Base-by-base conservation (phyloP, 345 rosid genomes). In the Noccaea bulbosa region DNA sequence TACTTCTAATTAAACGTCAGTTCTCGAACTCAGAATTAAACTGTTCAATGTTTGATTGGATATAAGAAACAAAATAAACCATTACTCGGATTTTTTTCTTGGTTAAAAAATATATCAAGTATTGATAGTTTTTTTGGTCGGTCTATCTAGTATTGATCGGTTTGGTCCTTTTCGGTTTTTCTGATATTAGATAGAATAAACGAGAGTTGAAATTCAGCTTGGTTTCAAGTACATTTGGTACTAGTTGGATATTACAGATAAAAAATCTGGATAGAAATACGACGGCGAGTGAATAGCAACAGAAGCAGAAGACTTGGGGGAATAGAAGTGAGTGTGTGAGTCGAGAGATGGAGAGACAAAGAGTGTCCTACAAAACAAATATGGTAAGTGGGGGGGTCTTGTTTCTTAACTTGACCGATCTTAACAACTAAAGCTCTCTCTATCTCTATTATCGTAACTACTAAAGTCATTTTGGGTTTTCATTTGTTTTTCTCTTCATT, bases 381-480 rank as follows among this genome's bases (percentile, higher is more conserved):
- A 53, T 15, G 70, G 74, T 45, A 62, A 66, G 78, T 74, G 54
- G 73, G 78, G 67, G 54, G 73, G 73, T 50, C 51, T 45, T 74
- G 48, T 50, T 74, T 27, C 30, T 27, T 41, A 61, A 43, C 69
- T 74, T 62, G 73, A 52, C 73, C 41, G 78, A 44, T 75, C 70
- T 58, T 69, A 75, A 69, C 79, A 62, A 75, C 79, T 75, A 75
- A 75, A 75, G 78, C 69, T 74, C 62, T 66, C 60, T 33, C 67
- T 34, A 55, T 74, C 78, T 67, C 73, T 62, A 75, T 61, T 69
- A 75, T 53, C 73, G 37, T 74, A 74, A 74, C 78, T 58, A 67
- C 78, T 74, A 74, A 66, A 74, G 78, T 48, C 76, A 15, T 72
- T 53, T 46, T 46, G 5, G 8, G 1, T 10, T 52, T 32, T 32